phyloP scores from a whole-genome alignment of 1,284 basidiomycete species.

The Uromyces viciae-fabae region DNA sequence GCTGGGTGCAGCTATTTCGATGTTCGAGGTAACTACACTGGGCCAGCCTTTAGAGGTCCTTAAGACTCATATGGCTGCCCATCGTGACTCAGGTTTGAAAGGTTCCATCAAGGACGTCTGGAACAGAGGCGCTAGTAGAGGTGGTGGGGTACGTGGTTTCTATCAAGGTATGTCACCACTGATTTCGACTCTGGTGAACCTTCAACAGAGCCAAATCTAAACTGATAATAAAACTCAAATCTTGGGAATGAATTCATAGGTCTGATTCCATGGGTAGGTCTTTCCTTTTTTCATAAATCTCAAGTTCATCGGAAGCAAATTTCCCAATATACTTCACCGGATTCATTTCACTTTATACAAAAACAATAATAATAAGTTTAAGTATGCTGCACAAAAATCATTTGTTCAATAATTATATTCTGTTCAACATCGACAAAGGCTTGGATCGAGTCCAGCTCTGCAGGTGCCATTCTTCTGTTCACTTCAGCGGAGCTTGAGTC shows the following conservation, averaged over 20 bases:
- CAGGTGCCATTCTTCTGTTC: slow-evolving; percentile 42
- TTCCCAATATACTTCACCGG: background rate
- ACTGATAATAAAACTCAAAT: background rate
- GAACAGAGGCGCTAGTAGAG: slow-evolving; percentile 13
- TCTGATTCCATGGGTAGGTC: slow-evolving; percentile 41
- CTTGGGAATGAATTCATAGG: background rate
- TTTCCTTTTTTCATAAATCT: background rate
- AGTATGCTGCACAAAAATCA: too few species aligned
- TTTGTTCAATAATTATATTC: too few species aligned
- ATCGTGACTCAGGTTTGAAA: slow-evolving; percentile 28
- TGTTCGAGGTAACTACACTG: slow-evolving; percentile 40
- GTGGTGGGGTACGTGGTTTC: slow-evolving; percentile 35
- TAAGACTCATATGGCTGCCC: slow-evolving; percentile 45
- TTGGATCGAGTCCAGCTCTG: slow-evolving; percentile 37
- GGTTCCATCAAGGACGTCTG: slow-evolving; percentile 31
- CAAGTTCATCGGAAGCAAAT: background rate
- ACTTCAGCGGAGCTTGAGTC: slow-evolving; percentile 43
- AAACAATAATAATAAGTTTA: too few species aligned
- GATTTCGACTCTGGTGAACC: background rate
- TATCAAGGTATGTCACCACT: slow-evolving; percentile 28
- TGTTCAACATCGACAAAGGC: too few species aligned
- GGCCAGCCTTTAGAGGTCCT: slow-evolving; percentile 40
- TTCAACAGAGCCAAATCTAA: background rate
- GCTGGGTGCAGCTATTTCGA: slow-evolving; percentile 34
- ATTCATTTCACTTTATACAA: too few species aligned